Evolutionary conservation across 441 rosid species (phyloP).

Genomic region (Metrosideros polymorpha): DNA sequence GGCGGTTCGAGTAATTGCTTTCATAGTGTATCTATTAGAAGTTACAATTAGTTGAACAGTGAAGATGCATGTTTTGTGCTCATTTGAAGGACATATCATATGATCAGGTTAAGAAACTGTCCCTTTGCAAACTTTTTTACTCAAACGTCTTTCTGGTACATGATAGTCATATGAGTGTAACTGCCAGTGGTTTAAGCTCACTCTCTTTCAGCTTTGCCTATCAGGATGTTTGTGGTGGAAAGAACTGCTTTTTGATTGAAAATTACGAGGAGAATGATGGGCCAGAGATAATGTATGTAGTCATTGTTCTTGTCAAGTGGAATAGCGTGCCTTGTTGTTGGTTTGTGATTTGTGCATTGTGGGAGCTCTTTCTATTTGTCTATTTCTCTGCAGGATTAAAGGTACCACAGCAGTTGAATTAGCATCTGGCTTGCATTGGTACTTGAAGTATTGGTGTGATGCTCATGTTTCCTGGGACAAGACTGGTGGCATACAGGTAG

Average conservation of each 20-base stretch:
- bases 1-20: not conserved
- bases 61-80: not conserved
- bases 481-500: constrained; percentile 85
- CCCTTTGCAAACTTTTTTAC: not conserved
- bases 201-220: not conserved
- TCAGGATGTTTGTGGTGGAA: constrained; percentile 83
- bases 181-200: not conserved
- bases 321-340: not conserved
- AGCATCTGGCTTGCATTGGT: constrained; percentile 96
- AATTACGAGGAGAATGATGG: constrained; percentile 32
- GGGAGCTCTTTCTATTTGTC: not conserved
- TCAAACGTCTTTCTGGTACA: not conserved
- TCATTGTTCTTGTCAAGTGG: not conserved
- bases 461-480: constrained; percentile 98
- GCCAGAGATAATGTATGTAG: constrained; percentile 70
- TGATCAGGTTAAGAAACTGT: not conserved
- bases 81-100: not conserved
- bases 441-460: constrained; percentile 73
- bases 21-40: not conserved
- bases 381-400: constrained; percentile 35
- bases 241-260: constrained; percentile 59
- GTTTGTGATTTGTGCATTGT: not conserved
- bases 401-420: constrained; percentile 90
- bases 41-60: not conserved
- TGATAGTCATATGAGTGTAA: not conserved